Evolutionary conservation across 495 filamentous ascomycete species (phyloP), one percentile per base, ranked within the genome.

Genomic region (Hyaloscypha bicolor): DNA sequence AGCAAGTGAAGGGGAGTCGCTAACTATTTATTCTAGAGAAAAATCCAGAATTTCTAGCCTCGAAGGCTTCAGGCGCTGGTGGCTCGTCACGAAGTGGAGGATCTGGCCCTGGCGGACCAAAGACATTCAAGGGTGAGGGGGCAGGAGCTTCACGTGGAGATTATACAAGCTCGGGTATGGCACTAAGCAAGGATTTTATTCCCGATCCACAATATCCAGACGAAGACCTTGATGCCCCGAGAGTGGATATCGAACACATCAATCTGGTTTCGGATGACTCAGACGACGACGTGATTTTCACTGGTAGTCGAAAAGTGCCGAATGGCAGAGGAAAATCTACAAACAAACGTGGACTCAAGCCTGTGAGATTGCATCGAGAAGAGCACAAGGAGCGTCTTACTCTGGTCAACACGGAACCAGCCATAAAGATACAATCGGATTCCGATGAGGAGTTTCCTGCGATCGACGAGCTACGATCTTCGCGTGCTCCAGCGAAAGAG

Each of bases 381-480:
- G 79, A 82, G 67, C 86, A 88, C 70, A 80, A 84, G 67, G 83
- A 86, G 2, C 79, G 82, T 22, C 76, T 77, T 25, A 69, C 83
- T 2, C 78, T 81, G 32, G 78, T 87, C 65, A 83, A 86, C 53
- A 85, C 82, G 0, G 80, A 84, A 25, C 77, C 80, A 0, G 63
- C 73, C 25, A 70, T 74, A 33, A 69, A 73, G 9, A 19, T 48
- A 48, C 67, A 59, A n/a, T 30, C 63, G 11, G 51, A 63, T 3
- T 55, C 56, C 3, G 67, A 70, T 53, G 53, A 74, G 1, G 65
- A 71, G 37, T 11, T 32, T 35, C 9, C 37, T 9, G 45, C 16
- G 4, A 64, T 68, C 30, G 68, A 70, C 52, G 65, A 71, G 29
- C 32, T 19, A 19, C 60, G 31, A 21, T 71, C 65, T 29, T 63